phyloP scores from a whole-genome alignment of 2,329 filamentous ascomycete species.

The Cytospora paraplurivora region DNA sequence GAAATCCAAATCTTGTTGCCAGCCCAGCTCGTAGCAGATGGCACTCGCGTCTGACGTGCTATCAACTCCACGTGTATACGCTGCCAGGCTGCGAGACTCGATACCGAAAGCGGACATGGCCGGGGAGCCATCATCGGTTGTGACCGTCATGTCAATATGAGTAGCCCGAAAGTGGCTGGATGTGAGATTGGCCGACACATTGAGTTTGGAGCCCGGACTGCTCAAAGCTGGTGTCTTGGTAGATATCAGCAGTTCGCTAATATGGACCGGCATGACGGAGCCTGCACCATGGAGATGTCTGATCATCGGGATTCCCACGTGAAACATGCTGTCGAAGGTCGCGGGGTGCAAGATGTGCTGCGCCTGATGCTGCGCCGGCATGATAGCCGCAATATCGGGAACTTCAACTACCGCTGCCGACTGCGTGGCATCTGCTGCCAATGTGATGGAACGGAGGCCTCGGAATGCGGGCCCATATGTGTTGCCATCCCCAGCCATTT shows the following conservation, averaged over 20 bases:
- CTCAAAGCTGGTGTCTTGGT: not conserved
- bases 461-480: slow-evolving; percentile 8
- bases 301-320: not conserved
- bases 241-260: not conserved
- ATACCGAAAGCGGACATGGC: not conserved
- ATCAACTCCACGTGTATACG: too few species aligned
- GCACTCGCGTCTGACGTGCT: too few species aligned
- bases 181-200: not conserved
- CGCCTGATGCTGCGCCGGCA: slow-evolving; percentile 8
- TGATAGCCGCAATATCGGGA: not conserved
- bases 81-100: not conserved
- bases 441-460: not conserved
- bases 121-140: too few species aligned
- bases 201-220: not conserved
- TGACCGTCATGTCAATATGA: too few species aligned
- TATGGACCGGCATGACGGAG: slow-evolving; percentile 10
- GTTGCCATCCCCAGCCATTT: not conserved
- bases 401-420: too few species aligned
- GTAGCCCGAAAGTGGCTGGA: slow-evolving; percentile 6
- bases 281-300: not conserved
- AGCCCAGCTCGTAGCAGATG: not conserved
- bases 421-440: too few species aligned
- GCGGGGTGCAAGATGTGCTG: slow-evolving; percentile 11
- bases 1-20: slow-evolving; percentile 1
- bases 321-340: slow-evolving; percentile 8